Evolutionary conservation across 129 eudicot genomes (phyloP), one percentile per base, ranked within the genome.

Genomic region (Solidago caesia): DNA sequence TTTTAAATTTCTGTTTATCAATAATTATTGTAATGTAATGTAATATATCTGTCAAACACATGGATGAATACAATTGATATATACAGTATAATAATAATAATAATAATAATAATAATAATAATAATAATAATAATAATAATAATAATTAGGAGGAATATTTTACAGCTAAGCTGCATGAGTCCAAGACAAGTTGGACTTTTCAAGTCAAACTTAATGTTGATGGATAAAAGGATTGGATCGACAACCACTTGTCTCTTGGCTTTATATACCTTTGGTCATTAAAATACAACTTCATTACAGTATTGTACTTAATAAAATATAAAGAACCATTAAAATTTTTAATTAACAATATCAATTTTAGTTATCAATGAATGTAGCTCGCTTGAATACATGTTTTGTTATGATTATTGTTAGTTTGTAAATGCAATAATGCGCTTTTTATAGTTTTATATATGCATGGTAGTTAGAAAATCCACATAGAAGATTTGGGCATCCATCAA

Each of bases 171-270:
- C 44, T 26, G 82, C 51, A 80, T 51, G 15, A 52, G 70, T 71
- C 74, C 49, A 74, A 70, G 70, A 60, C 11, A 60, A 70, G 62
- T 72, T 83, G 57, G 81, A 79, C 81, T 79, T 83, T 75, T 72
- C 65, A 27, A 79, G 87, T 79, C 87, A 75, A 42, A 55, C 27
- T 49, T 15, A 59, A 48, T 33, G 76, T 44, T 33, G 39, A 33
- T 33, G 39, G 41, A 52, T 55, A 58, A 52, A 41, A 41, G 70
- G 84, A 74, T 80, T 73, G 73, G 48, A 80, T 72, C 6, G 61
- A 55, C 74, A 64, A 51, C 16, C 57, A 66, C 81, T 76, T 55
- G 85, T 76, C 48, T 53, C 62, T 76, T 84, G 84, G 60, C 67
- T 67, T 43, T 45, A 67, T 49, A 45, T 68, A 15, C 15, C 6